These are phyloP conservation scores for Ganoderma lingzhi DNA, from an alignment of 1,284 basidiomycete genomes.

Conservation along the genomic window DNA sequence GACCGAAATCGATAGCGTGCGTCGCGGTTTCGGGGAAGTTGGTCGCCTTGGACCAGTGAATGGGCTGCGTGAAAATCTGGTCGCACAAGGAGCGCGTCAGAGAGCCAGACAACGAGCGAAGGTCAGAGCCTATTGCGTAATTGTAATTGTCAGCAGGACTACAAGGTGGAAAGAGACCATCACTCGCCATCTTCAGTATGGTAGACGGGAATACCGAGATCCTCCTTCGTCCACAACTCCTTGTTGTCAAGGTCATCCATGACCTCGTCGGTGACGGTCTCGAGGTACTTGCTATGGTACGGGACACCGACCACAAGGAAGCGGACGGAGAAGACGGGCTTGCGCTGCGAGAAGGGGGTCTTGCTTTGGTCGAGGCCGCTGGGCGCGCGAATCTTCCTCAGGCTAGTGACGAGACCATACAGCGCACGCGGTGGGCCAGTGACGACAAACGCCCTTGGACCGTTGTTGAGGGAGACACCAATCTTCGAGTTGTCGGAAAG, in stretches of 20 bases:
- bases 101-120: slow-evolving; percentile 71
- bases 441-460: slow-evolving; percentile 90
- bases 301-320: slow-evolving; percentile 96
- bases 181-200: slow-evolving; percentile 90
- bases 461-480: slow-evolving; percentile 91
- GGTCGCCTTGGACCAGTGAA: slow-evolving; percentile 93
- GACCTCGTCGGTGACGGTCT: slow-evolving; percentile 81
- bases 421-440: slow-evolving; percentile 94
- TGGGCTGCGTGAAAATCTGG: slow-evolving; percentile 92
- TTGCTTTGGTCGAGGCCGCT: slow-evolving; percentile 94
- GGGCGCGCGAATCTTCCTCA: slow-evolving; percentile 91
- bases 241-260: slow-evolving; percentile 80
- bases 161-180: not conserved
- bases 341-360: slow-evolving; percentile 92
- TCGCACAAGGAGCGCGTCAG: slow-evolving; percentile 87
- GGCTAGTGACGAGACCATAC: slow-evolving; percentile 90
- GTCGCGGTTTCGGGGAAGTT: slow-evolving; percentile 91
- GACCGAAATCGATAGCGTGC: slow-evolving; percentile 96
- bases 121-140: slow-evolving; percentile 72
- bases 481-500: slow-evolving; percentile 84
- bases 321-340: slow-evolving; percentile 91
- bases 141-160: not conserved
- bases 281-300: slow-evolving; percentile 92
- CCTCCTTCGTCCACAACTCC: slow-evolving; percentile 82
- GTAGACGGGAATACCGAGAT: slow-evolving; percentile 87